Base-by-base conservation (phyloP, 257 asterid species). In the Capsicum chinense region DNA sequence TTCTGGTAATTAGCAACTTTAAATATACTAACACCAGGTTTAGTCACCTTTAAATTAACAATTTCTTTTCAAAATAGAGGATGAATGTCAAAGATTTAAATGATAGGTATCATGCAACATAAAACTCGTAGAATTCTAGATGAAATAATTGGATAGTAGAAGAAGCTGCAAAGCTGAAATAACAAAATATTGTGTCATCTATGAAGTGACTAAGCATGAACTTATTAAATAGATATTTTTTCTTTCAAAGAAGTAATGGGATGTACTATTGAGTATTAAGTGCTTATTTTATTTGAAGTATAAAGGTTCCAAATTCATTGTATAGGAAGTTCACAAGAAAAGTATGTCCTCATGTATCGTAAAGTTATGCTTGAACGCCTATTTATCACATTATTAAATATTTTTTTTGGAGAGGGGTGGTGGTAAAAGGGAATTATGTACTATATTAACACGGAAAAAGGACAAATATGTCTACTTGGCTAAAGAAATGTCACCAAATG, bases 241-340 rank as follows among this genome's bases (percentile, higher is more conserved):
- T 39, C 44, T 39, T 39, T 39, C 10, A 11, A 56, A 56, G 5
- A 56, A 39, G 15, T 50, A 47, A 74, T 50, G 19, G 17, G 60
- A 54, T 50, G 80, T 74, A 74, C 19, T 48, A 21, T 16, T 74
- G 44, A 19, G 12, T 74, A 16, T 50, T 21, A 21, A 21, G 62
- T 74, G 60, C 47, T 50, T 50, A 73, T 26, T 26, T 26, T 26
- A 26, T 74, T 50, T 74, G 12, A 74, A 21, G 12, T 74, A 74
- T 56, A 50, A 69, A 50, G 44, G 81, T 21, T 74, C 62, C 81
- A 50, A 50, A 50, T 74, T 74, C 47, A 74, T 26, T 74, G 81
- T 74, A 74, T 39, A 21, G 7, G 21, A 73, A 48, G 59, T 73
- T 73, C 60, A 26, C 33, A 26, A 26, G 33, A 26, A 26, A 26